Percentiles rank a stretch among this genome's conserved stretches.
Conservation (phyloP, 768 basidiomycete genomes). For the Leccinum rimulosum region DNA sequence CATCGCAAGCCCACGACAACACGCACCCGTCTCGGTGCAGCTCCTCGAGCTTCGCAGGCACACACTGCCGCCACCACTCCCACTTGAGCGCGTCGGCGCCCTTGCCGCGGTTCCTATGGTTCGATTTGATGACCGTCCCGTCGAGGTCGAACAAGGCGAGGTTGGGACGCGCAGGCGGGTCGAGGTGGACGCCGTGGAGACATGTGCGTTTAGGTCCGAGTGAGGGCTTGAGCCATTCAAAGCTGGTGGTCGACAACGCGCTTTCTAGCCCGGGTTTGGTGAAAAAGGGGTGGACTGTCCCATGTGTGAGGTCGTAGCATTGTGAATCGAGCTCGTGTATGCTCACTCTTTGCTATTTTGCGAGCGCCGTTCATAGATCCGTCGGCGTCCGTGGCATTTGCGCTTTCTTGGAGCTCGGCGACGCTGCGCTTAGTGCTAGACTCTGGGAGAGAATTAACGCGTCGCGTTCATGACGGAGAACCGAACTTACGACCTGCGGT, state of each 20-base stretch:
- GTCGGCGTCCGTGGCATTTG: conserved; percentile 15
- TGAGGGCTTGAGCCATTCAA: conserved; percentile 35
- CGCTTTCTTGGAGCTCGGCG: conserved; percentile 12
- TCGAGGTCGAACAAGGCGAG: conserved; percentile 86
- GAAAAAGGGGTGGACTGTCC: conserved; percentile 43
- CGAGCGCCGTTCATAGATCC: conserved; percentile 13
- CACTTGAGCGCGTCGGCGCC: conserved; percentile 34
- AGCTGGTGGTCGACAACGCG: conserved; percentile 6
- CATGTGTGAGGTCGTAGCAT: neutral
- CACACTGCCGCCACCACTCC: conserved; percentile 68
- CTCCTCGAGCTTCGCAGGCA: conserved; percentile 63
- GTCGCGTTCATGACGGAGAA: neutral
- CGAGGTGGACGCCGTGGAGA: conserved; percentile 34
- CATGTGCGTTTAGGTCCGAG: conserved; percentile 37
- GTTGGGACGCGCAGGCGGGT: conserved; percentile 41
- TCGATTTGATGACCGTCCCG: conserved; percentile 73
- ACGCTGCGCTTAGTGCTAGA: conserved; percentile 18
- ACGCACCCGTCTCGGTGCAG: conserved; percentile 60
- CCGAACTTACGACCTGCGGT: conserved; percentile 11
- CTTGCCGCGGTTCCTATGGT: conserved; percentile 32
- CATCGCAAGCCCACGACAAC: neutral
- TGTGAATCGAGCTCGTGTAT: too few relatives aligned
- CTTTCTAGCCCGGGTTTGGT: conserved; percentile 20
- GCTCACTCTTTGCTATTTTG: conserved; percentile 30
- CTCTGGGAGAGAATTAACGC: conserved; percentile 10